Base-by-base conservation (phyloP, 1,284 basidiomycete species). In the Ceratobasidium sp. region DNA sequence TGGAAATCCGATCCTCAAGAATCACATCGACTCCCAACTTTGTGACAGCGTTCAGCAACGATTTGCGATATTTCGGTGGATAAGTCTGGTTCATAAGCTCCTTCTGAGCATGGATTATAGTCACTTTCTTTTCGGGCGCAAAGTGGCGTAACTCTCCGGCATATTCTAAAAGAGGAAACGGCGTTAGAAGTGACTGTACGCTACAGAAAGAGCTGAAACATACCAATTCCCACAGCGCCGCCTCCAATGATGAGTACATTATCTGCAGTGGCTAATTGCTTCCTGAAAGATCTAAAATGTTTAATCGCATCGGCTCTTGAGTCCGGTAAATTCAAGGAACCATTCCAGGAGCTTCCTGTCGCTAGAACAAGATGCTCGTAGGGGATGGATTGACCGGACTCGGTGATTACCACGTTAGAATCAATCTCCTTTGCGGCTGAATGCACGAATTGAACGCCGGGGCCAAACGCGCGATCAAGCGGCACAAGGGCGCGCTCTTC, bases 181-280 rank as follows among this genome's bases (percentile, higher is more conserved):
- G 56, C 40, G 33, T 54, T 44, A 79, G 66, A 78, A 57, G 33
- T n/a, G 52, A 54, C 69, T 20, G 75, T 54, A 26, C 17, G 67
- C 62, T 12, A 13, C 9, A 50, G 66, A 57, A 59, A 33, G 7
- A 68, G 13, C 9, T n/a, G 44, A 20, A 17, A 81, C 87, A 79
- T 78, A 91, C 91, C 92, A 65, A 89, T 83, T 12, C 90, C 91
- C 33, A 92, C 88, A 3, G 91, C 85, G 42, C 92, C 92, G 56
- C 90, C 91, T 44, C 91, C 92, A 7, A 86, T 89, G 46, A 93
- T 83, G 7, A 90, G 86, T 75, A 91, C 85, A 80, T 88, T 86
- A 38, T 85, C 84, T 0, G 91, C 89, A 1, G 84, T 83, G 56
- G 85, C 83, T 78, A 91, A 88, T 70, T 86, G 87, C 56, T 82